A percentile compares a stretch with the other conserved stretches of the same genome.
phyloP scores from a whole-genome alignment of 2,329 filamentous ascomycete species.

The Cercospora zeina region DNA sequence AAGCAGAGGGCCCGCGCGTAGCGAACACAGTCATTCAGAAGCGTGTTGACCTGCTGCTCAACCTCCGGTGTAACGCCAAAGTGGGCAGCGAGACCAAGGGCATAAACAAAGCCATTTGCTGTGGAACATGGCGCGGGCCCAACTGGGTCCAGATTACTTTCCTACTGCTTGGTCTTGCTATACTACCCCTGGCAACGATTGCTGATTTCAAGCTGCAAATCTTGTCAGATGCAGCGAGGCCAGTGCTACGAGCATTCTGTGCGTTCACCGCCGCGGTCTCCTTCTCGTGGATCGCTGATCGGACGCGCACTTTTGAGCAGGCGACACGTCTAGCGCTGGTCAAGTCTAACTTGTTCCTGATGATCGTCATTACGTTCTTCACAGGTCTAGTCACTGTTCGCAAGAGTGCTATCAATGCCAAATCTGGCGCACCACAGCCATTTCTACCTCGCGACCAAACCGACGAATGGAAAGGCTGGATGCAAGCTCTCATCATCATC shows the following conservation, averaged over 20 bases:
- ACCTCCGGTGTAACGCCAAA: conserved; percentile 56
- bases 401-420: conserved; percentile 17
- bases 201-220: conserved; percentile 17
- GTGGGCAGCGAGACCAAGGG: conserved; percentile 43
- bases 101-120: conserved; percentile 56
- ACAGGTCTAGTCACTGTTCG: conserved; percentile 32
- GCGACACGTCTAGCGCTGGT: conserved; percentile 46
- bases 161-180: conserved; percentile 37
- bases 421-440: conserved; percentile 30
- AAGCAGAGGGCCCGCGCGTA: conserved; percentile 50
- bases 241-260: conserved; percentile 19
- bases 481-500: conserved; percentile 58
- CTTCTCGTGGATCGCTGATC: conserved; percentile 53
- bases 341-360: conserved; percentile 39
- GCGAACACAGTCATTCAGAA: conserved; percentile 48
- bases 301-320: conserved; percentile 57
- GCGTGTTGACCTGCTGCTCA: conserved; percentile 57
- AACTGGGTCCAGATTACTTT: conserved; percentile 43
- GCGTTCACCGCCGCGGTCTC: conserved; percentile 31
- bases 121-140: conserved; percentile 47
- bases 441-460: conserved; percentile 59
- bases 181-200: conserved; percentile 34
- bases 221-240: conserved; percentile 16
- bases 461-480: conserved; percentile 67
- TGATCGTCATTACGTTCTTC: conserved; percentile 37